phyloP scores from a whole-genome alignment of 805 yeast genomes.

The Metschnikowia anglica region DNA sequence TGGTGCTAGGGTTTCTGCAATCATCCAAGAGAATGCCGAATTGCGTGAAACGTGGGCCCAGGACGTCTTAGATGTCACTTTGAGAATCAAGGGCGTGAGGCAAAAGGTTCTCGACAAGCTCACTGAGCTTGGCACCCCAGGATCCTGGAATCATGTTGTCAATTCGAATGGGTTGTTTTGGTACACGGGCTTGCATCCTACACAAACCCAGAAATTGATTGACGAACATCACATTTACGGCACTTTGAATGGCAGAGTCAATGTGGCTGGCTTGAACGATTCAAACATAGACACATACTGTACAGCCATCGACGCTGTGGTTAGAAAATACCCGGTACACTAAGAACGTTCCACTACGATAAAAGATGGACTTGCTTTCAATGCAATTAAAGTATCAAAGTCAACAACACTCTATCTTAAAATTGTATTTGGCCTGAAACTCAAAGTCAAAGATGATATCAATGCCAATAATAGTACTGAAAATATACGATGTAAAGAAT shows the following conservation, averaged over 20 bases:
- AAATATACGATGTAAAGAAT: background rate
- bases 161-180: conserved; percentile 45
- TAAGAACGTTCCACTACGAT: background rate
- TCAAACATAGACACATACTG: conserved; percentile 40
- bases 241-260: conserved; percentile 42
- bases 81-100: conserved; percentile 35
- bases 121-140: conserved; percentile 40
- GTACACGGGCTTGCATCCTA: conserved; percentile 40
- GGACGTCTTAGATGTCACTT: conserved; percentile 33
- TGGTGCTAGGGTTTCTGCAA: conserved; percentile 44
- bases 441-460: background rate
- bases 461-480: background rate
- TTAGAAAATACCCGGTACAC: conserved; percentile 24
- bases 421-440: background rate
- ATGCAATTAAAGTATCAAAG: background rate
- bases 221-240: conserved; percentile 40
- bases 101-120: conserved; percentile 29
- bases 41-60: conserved; percentile 32
- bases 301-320: conserved; percentile 37
- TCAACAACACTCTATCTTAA: background rate
- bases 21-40: conserved; percentile 29
- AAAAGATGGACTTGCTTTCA: background rate
- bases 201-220: conserved; percentile 33
- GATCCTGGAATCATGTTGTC: conserved; percentile 40
- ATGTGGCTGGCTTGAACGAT: conserved; percentile 45